These are phyloP conservation scores for Psilocybe azurescens DNA, from an alignment of 768 basidiomycete species.

Conservation along the genomic window DNA sequence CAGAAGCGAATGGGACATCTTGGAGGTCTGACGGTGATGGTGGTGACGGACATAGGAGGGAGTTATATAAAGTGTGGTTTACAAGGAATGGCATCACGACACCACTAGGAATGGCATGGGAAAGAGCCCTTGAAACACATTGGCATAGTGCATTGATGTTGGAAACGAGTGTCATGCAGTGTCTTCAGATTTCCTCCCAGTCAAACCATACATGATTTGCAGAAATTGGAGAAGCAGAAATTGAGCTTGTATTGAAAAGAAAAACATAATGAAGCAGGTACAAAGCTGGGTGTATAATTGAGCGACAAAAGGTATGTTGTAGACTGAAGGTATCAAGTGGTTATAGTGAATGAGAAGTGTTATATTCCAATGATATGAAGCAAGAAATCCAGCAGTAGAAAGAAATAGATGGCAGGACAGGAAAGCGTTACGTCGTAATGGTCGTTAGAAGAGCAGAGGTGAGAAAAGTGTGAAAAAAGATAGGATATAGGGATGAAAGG, in stretches of 20 bases:
- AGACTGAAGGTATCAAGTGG: slow-evolving; percentile 3
- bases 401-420: neutral
- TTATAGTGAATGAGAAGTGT: neutral
- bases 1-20: neutral
- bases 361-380: slow-evolving; percentile 2
- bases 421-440: neutral
- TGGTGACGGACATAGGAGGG: neutral
- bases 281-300: neutral
- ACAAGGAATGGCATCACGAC: neutral
- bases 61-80: neutral
- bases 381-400: neutral
- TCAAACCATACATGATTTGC: neutral
- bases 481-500: neutral
- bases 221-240: neutral
- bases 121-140: neutral
- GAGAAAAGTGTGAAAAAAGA: neutral
- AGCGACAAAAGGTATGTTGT: slow-evolving; percentile 6
- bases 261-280: neutral
- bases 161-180: too few species aligned
- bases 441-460: neutral
- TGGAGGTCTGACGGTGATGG: neutral
- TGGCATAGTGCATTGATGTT: neutral
- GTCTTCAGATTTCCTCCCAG: neutral
- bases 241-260: neutral
- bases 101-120: neutral